These are phyloP conservation scores for Benincasa hispida DNA, from an alignment of 306 rosid species.

Conservation along the genomic window DNA sequence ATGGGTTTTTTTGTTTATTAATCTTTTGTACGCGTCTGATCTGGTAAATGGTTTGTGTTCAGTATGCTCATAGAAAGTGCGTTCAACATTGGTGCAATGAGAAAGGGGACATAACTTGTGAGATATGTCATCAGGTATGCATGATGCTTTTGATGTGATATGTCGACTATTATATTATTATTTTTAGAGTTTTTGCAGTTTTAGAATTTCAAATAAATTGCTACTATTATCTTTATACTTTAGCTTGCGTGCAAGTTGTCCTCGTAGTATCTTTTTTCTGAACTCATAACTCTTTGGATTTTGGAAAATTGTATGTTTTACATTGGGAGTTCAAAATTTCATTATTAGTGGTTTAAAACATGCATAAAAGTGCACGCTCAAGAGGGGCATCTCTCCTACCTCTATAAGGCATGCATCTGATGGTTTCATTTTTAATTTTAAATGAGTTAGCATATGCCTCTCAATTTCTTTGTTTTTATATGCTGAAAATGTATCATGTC, in stretches of 20 bases:
- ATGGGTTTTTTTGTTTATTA: not conserved
- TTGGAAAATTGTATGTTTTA: not conserved
- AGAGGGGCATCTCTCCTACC: not conserved
- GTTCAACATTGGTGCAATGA: constrained; percentile 66
- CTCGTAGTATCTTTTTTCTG: not conserved
- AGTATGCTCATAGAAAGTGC: constrained; percentile 60
- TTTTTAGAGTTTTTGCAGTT: not conserved
- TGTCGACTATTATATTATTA: not conserved
- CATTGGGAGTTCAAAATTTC: not conserved
- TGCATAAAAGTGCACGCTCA: not conserved
- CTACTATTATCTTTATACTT: not conserved
- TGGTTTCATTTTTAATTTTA: not conserved
- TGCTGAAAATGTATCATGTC: not conserved
- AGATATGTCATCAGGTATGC: constrained; percentile 53
- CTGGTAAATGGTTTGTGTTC: not conserved
- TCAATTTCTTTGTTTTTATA: not conserved
- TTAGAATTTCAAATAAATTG: not conserved
- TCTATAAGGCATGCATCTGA: not conserved
- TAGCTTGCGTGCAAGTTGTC: not conserved
- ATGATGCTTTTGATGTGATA: not conserved
- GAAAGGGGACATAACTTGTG: constrained; percentile 53
- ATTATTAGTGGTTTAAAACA: not conserved
- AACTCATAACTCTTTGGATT: not conserved
- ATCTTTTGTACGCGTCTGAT: not conserved
- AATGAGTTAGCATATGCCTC: not conserved